Evolutionary conservation across 208 protist genomes (phyloP), one percentile per base, ranked within the genome.

Genomic region (Trypanosoma brucei): DNA sequence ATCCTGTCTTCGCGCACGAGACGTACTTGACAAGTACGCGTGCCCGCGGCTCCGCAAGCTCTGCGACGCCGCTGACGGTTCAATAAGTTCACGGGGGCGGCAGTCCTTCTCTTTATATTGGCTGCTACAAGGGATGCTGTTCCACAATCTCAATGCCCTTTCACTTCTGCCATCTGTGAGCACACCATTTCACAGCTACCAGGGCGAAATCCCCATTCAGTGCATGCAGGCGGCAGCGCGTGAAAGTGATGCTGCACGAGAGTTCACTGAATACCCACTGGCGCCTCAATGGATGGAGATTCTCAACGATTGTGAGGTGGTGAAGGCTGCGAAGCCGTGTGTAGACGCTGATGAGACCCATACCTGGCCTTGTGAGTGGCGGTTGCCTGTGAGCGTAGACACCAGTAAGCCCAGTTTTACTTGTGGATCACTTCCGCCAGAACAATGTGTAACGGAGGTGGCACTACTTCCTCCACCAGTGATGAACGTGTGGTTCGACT

Each of bases 401-500:
- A 53, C 46, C 36, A 34, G 53, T 52, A 58, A 44, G 13, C 33
- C 1, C 37, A 48, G 57, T 50, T 8, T 42, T 13, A 35, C 11
- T 3, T 30, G 3, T 40, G n/a, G 1, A 8, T 30, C 55, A 45
- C 46, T 68, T 35, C 35, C 63, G 45, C 36, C 55, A 35, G 9
- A 37, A 37, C 53, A 68, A 35, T 36, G 53, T 40, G 66, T 71
- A 2, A 58, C 70, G 45, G 48, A 61, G 31, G n/a, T 84, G 3
- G 63, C 77, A 8, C 52, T 81, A 13, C 58, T 90, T 30, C 78
- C 79, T 8, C 46, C 76, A 48, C 42, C 72, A 22, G 75, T 63
- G 58, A 72, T 90, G 59, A 66, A 79, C 0, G 49, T 90, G 65
- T 90, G 84, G 84, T 53, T 78, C 49, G 51, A 79, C 8, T 59